phyloP scores from a whole-genome alignment of 2,329 filamentous ascomycete species.

The Fusarium algeriense region DNA sequence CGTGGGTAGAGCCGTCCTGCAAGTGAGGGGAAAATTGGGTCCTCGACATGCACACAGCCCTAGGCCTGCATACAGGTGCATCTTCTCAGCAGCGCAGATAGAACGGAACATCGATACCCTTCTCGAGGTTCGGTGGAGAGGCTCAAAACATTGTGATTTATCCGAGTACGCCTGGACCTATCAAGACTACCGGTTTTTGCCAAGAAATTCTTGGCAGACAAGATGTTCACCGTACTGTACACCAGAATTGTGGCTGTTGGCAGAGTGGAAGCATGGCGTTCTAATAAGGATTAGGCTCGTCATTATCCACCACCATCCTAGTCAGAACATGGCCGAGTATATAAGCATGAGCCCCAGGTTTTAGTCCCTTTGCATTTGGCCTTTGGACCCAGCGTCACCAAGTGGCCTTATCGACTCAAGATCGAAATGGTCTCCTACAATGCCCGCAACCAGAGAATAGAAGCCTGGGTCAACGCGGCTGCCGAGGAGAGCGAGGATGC shows the following conservation, averaged over 20 bases:
- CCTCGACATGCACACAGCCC: slow-evolving; percentile 44
- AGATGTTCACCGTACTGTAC: slow-evolving; percentile 41
- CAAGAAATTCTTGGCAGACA: slow-evolving; percentile 38
- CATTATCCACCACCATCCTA: slow-evolving; percentile 36
- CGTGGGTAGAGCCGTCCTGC: slow-evolving; percentile 34
- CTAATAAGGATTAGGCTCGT: slow-evolving; percentile 37
- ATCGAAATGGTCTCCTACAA: slow-evolving; percentile 45
- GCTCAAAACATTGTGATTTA: slow-evolving; percentile 16
- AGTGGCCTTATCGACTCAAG: slow-evolving; percentile 35
- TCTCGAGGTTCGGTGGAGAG: slow-evolving; percentile 38
- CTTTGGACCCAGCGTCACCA: slow-evolving; percentile 39
- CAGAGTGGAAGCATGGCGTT: slow-evolving; percentile 41
- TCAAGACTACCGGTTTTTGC: slow-evolving; percentile 30
- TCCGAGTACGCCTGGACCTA: slow-evolving; percentile 38
- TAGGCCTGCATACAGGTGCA: slow-evolving; percentile 28
- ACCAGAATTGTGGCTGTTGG: slow-evolving; percentile 42
- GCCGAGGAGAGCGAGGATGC: slow-evolving; percentile 43
- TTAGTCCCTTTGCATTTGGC: slow-evolving; percentile 22
- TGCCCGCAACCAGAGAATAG: slow-evolving; percentile 46
- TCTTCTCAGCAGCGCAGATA: slow-evolving; percentile 14
- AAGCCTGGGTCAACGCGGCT: slow-evolving; percentile 40
- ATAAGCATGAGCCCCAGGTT: slow-evolving; percentile 40
- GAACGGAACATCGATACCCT: slow-evolving; percentile 25
- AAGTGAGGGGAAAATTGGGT: slow-evolving; percentile 25
- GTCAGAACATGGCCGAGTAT: slow-evolving; percentile 40